Percentiles rank a stretch among this genome's conserved stretches.
Conservation (phyloP, 108 stramenopile species). For the Stephanodiscus minutulus region DNA sequence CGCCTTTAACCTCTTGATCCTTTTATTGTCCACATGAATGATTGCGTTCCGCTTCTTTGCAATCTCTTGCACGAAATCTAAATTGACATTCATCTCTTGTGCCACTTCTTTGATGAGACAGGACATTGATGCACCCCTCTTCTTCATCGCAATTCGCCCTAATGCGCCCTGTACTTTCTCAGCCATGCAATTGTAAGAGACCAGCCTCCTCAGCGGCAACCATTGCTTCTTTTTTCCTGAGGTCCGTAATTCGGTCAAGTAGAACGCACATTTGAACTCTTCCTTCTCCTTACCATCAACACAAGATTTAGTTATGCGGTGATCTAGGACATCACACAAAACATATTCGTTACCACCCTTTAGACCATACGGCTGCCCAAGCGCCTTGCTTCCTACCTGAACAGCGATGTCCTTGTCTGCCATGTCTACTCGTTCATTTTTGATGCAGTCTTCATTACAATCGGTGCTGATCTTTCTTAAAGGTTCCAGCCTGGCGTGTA, state of each 20-base stretch:
- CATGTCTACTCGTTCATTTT: not conserved
- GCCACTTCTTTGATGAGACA: not conserved
- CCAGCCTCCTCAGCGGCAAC: not conserved
- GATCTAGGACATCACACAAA: conserved; percentile 17
- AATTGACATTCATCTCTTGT: not conserved
- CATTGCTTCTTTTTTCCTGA: conserved; percentile 24
- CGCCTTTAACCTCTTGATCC: not conserved
- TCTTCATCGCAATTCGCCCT: not conserved
- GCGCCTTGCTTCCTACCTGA: conserved; percentile 12
- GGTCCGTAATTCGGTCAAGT: not conserved
- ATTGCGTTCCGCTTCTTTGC: not conserved
- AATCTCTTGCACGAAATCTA: not conserved
- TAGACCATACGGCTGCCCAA: conserved; percentile 26
- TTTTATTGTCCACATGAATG: not conserved
- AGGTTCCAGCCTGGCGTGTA: not conserved
- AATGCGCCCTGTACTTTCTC: not conserved
- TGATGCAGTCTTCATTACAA: not conserved
- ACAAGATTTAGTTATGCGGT: conserved; percentile 7
- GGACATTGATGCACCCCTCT: not conserved
- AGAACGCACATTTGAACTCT: conserved; percentile 24
- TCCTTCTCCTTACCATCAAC: conserved; percentile 1
- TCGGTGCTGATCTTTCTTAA: not conserved
- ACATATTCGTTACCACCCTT: conserved; percentile 13
- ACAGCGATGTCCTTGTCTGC: not conserved
- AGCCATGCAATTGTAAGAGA: not conserved